These are phyloP conservation scores for Thelonectria olida DNA, from an alignment of 2,329 filamentous ascomycete genomes.

Conservation along the genomic window DNA sequence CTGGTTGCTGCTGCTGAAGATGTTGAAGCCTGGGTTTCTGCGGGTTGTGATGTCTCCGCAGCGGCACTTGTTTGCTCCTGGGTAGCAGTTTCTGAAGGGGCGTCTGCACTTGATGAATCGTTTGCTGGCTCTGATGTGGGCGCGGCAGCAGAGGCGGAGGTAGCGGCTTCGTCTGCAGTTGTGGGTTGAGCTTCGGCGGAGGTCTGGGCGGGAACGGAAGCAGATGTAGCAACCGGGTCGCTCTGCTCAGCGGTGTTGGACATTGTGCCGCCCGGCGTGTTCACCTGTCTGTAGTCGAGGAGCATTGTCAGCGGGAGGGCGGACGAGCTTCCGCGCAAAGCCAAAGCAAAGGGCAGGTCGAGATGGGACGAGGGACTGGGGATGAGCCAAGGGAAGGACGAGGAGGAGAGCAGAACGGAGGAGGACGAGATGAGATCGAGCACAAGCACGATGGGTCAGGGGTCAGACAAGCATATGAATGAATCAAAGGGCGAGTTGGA, in stretches of 20 bases:
- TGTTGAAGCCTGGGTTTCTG: conserved; percentile 10
- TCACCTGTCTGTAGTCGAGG: conserved; percentile 41
- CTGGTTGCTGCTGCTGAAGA: conserved; percentile 4
- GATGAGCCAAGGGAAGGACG: not conserved
- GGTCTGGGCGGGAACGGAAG: conserved; percentile 15
- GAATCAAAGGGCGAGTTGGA: conserved; percentile 15
- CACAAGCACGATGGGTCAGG: conserved; percentile 7
- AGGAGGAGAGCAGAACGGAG: not conserved
- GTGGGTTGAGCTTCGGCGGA: conserved; percentile 13
- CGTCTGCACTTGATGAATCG: not conserved
- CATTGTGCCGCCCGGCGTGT: conserved; percentile 45
- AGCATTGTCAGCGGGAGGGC: conserved; percentile 46
- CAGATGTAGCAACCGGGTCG: conserved; percentile 34
- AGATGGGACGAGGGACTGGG: not conserved
- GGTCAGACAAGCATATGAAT: conserved; percentile 14
- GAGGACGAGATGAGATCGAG: conserved; percentile 1
- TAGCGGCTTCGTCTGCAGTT: not conserved
- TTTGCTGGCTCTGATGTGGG: not conserved
- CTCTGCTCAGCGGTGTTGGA: conserved; percentile 40
- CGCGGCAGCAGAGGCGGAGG: not conserved
- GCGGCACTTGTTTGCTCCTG: not conserved
- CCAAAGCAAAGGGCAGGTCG: conserved; percentile 9
- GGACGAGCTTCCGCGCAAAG: conserved; percentile 18
- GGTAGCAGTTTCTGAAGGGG: not conserved
- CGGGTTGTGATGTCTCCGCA: conserved; percentile 1